Conservation (phyloP, 192 early-diverging fungal species). For the Helicostylum pulchrum region DNA sequence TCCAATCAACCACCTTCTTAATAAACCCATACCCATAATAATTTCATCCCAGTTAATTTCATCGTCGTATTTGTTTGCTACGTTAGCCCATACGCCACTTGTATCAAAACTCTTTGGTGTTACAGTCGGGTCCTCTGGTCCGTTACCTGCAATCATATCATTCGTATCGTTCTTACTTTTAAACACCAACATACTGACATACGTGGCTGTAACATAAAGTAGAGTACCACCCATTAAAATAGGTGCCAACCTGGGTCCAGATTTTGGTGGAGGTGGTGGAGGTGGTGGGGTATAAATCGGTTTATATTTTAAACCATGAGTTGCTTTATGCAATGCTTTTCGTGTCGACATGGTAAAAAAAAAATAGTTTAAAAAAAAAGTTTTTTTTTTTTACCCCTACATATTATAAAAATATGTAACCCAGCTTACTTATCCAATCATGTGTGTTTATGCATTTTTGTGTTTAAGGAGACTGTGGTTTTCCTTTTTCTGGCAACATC, state of each 20-base stretch:
- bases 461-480: too few species aligned
- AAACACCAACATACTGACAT: constrained; percentile 36
- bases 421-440: too few species aligned
- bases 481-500: too few species aligned
- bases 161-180: constrained; percentile 31
- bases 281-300: constrained; percentile 14
- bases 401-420: too few species aligned
- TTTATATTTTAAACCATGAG: constrained; percentile 6
- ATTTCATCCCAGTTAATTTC: constrained; percentile 59
- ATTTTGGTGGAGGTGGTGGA: constrained; percentile 4
- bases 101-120: constrained; percentile 35
- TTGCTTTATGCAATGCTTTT: not conserved
- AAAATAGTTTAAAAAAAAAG: not conserved
- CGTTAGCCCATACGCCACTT: constrained; percentile 41
- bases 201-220: constrained; percentile 38
- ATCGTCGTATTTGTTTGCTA: constrained; percentile 54
- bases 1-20: constrained; percentile 43
- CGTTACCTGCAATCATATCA: constrained; percentile 2
- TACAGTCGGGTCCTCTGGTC: constrained; percentile 3
- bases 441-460: too few species aligned
- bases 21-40: constrained; percentile 53
- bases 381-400: not conserved
- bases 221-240: constrained; percentile 31
- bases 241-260: constrained; percentile 14
- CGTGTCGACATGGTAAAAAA: constrained; percentile 1